Percentiles rank a stretch among this genome's conserved stretches.
phyloP scores from a whole-genome alignment of 768 basidiomycete genomes.

The Leccinellum luteum region DNA sequence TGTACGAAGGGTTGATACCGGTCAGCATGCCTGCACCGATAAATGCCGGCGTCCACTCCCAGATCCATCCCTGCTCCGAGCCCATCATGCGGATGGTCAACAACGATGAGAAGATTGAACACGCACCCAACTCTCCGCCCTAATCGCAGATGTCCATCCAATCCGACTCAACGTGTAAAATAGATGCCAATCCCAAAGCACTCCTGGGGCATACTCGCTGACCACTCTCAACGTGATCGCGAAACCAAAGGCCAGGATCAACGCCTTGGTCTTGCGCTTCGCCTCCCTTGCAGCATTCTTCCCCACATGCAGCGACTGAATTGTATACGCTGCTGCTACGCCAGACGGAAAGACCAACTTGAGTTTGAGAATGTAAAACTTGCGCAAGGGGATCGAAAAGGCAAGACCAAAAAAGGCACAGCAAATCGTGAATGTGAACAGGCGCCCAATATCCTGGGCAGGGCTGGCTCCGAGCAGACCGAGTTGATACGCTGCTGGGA shows the following conservation, averaged over 20 bases:
- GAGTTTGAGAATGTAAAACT: conserved; percentile 61
- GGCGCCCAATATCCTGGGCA: conserved; percentile 49
- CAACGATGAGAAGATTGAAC: conserved; percentile 23
- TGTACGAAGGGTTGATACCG: conserved; percentile 54
- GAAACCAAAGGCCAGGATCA: conserved; percentile 44
- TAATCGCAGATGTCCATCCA: not conserved
- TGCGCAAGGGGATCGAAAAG: conserved; percentile 62
- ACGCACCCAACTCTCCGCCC: conserved; percentile 3
- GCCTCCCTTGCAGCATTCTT: conserved; percentile 48
- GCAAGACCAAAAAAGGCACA: conserved; percentile 62
- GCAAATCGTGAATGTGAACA: conserved; percentile 53
- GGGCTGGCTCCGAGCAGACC: conserved; percentile 45
- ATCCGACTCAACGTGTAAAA: not conserved
- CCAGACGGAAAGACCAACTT: conserved; percentile 64
- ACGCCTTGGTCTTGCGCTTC: conserved; percentile 52
- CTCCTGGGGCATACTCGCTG: not conserved
- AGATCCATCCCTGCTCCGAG: conserved; percentile 29
- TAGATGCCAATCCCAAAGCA: conserved; percentile 2
- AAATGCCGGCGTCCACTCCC: conserved; percentile 49
- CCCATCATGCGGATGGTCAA: conserved; percentile 21
- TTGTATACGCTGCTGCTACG: conserved; percentile 64
- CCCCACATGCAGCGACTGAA: conserved; percentile 57
- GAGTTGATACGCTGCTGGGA: conserved; percentile 61
- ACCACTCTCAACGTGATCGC: conserved; percentile 42
- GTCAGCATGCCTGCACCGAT: conserved; percentile 60